A percentile compares a stretch with the other conserved stretches of the same genome.
Evolutionary conservation across 768 basidiomycete genomes (phyloP).

Genomic region (Galerina marginata): DNA sequence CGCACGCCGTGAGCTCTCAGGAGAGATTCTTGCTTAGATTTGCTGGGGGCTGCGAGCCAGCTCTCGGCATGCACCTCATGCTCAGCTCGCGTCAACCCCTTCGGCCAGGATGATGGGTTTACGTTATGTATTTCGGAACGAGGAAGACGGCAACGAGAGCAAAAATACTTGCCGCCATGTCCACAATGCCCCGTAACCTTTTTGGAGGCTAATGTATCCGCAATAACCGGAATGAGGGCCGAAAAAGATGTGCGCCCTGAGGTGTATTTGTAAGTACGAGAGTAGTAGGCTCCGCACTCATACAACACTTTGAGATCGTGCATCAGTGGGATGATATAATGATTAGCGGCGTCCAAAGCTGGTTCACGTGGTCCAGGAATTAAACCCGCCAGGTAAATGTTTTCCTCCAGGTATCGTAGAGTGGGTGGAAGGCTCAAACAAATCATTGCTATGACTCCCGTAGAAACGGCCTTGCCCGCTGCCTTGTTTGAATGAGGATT

Average conservation of each 20-base stretch:
- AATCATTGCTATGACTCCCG: conserved; percentile 1
- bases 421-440: too few species aligned
- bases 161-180: conserved; percentile 12
- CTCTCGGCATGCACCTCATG: conserved; percentile 21
- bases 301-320: conserved; percentile 26
- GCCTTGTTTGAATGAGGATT: conserved; percentile 6
- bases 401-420: conserved; percentile 21
- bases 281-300: conserved; percentile 4
- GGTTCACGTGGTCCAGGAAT: too few species aligned
- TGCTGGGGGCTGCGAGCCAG: conserved; percentile 2
- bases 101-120: conserved; percentile 3
- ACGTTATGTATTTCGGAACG: conserved; percentile 8
- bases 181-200: conserved; percentile 14
- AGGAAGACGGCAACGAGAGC: conserved; percentile 13
- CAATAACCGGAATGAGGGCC: conserved; percentile 15
- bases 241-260: conserved; percentile 4
- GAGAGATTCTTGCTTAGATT: background rate
- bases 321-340: conserved; percentile 35
- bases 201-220: conserved; percentile 16
- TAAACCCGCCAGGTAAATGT: conserved; percentile 33
- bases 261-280: conserved; percentile 5
- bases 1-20: conserved; percentile 25
- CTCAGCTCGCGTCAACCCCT: background rate
- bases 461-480: background rate
- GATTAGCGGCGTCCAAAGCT: conserved; percentile 32